Conservation (phyloP, 2,329 filamentous ascomycete genomes). For the Pyrenophora tritici-repentis region DNA sequence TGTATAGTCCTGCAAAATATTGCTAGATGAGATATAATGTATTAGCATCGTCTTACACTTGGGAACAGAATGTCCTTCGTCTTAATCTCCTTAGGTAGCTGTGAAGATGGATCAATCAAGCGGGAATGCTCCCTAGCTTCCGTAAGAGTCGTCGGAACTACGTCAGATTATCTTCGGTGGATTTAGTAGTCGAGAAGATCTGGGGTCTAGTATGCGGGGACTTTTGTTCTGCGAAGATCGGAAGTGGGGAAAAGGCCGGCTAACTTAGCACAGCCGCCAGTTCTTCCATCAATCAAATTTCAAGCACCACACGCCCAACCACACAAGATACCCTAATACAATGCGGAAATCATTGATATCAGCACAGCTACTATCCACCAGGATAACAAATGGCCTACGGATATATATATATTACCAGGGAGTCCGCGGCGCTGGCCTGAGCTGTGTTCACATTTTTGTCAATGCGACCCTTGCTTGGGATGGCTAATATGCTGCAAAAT, state of each 20-base stretch:
- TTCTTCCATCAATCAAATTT: constrained; percentile 36
- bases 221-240: constrained; percentile 3
- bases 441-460: not conserved
- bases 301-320: not conserved
- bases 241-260: constrained; percentile 13
- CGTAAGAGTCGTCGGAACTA: not conserved
- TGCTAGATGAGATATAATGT: too few relatives aligned
- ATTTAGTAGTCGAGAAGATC: constrained; percentile 14
- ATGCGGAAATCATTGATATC: too few relatives aligned
- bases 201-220: constrained; percentile 9
- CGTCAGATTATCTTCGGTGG: not conserved
- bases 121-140: constrained; percentile 15
- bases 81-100: too few relatives aligned
- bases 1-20: too few relatives aligned
- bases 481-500: constrained; percentile 5
- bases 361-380: too few relatives aligned
- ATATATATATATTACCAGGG: too few relatives aligned
- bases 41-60: too few relatives aligned
- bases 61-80: too few relatives aligned
- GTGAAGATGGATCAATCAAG: not conserved
- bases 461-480: not conserved
- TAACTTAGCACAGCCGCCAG: constrained; percentile 30
- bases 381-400: too few relatives aligned
- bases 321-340: too few relatives aligned
- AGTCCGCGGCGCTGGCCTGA: not conserved